These are phyloP conservation scores for Hypoxylon perforatum DNA, from an alignment of 495 filamentous ascomycete genomes.

Conservation along the genomic window DNA sequence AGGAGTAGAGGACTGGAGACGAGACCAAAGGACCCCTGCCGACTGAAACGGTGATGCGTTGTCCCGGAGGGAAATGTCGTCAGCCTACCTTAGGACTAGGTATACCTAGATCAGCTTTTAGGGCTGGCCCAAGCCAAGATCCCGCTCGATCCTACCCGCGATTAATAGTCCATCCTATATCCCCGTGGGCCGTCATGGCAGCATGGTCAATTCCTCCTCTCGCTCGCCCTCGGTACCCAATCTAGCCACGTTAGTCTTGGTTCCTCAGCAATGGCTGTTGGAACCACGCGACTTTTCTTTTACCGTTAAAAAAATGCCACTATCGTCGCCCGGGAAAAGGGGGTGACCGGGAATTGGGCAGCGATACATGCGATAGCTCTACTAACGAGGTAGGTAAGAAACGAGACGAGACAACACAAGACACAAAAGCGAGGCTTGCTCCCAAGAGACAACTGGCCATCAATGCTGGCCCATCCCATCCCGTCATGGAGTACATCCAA, in stretches of 20 bases:
- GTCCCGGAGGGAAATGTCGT: constrained; percentile 32
- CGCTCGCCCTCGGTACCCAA: constrained; percentile 33
- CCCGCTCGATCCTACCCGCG: constrained; percentile 34
- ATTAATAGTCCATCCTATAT: constrained; percentile 7
- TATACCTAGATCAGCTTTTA: constrained; percentile 36
- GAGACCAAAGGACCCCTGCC: too few relatives aligned
- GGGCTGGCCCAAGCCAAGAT: constrained; percentile 42
- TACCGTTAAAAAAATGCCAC: constrained; percentile 9
- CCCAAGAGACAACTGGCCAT: constrained; percentile 33
- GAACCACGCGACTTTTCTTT: constrained; percentile 37
- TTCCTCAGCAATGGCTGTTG: constrained; percentile 23
- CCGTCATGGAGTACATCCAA: constrained; percentile 17
- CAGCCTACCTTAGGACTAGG: constrained; percentile 14
- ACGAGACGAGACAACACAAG: background rate
- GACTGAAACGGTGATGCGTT: constrained; percentile 30
- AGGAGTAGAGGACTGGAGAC: too few relatives aligned
- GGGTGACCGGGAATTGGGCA: constrained; percentile 34
- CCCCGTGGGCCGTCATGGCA: too few relatives aligned
- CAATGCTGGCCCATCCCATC: constrained; percentile 16
- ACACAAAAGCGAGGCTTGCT: constrained; percentile 11
- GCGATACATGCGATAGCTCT: constrained; percentile 43
- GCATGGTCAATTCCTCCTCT: constrained; percentile 6
- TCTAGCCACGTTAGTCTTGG: constrained; percentile 21
- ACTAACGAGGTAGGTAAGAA: constrained; percentile 3
- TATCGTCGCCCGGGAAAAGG: constrained; percentile 22